These are phyloP conservation scores for Argentina anserina DNA, from an alignment of 306 rosid species.

Conservation along the genomic window DNA sequence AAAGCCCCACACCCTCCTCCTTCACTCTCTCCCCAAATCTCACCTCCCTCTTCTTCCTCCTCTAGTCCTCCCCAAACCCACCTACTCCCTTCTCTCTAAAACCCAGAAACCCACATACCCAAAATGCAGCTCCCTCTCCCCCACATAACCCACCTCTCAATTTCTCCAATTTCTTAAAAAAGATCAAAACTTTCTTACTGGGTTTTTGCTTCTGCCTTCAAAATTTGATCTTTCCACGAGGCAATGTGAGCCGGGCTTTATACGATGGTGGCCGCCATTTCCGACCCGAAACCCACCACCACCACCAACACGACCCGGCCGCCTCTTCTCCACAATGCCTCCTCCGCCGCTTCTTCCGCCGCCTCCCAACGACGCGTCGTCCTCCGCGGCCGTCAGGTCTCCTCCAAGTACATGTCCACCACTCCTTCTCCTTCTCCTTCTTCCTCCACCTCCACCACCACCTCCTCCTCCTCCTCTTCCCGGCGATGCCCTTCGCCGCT, in stretches of 20 bases:
- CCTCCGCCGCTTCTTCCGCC: background rate
- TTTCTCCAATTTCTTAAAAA: conserved; percentile 9
- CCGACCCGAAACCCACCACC: conserved; percentile 25
- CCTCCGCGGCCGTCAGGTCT: conserved; percentile 70
- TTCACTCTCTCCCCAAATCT: conserved; percentile 15
- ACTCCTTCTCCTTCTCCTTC: conserved; percentile 78
- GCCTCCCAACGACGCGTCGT: conserved; percentile 48
- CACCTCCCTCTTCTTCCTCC: conserved; percentile 24
- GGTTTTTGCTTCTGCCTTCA: too few species aligned
- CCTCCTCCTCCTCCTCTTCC: conserved; percentile 65
- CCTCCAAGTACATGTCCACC: conserved; percentile 95
- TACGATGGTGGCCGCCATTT: conserved; percentile 90
- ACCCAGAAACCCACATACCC: conserved; percentile 12
- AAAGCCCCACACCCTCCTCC: conserved; percentile 14
- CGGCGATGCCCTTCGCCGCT: conserved; percentile 86
- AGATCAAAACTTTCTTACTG: background rate
- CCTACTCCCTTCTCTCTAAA: conserved; percentile 21
- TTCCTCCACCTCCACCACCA: conserved; percentile 55
- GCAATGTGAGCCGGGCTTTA: conserved; percentile 55
- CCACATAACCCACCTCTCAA: conserved; percentile 29
- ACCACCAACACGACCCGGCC: conserved; percentile 45
- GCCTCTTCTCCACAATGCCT: conserved; percentile 61
- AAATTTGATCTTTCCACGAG: too few species aligned
- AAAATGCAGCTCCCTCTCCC: conserved; percentile 38
- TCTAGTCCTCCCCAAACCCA: background rate